These are phyloP conservation scores for Colletotrichum orbiculare DNA, from an alignment of 2,329 filamentous ascomycete genomes.

Conservation along the genomic window DNA sequence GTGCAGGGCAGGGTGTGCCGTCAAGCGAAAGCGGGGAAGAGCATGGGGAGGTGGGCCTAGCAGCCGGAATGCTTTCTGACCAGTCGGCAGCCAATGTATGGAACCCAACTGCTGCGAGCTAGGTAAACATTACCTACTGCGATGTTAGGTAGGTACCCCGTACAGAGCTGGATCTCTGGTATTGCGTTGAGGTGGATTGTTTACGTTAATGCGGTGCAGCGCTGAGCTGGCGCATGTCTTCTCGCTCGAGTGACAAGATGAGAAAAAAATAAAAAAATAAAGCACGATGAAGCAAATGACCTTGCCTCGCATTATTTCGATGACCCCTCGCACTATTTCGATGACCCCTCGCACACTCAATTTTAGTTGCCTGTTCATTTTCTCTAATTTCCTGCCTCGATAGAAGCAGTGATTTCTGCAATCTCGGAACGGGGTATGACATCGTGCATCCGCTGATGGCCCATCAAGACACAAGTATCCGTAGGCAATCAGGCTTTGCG, in stretches of 20 bases:
- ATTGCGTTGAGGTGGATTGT: too few species aligned
- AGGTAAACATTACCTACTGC: too few species aligned
- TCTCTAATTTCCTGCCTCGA: slow-evolving; percentile 13
- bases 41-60: slow-evolving; percentile 25
- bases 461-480: neutral
- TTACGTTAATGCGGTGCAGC: slow-evolving; percentile 10
- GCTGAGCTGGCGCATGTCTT: slow-evolving; percentile 23
- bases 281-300: slow-evolving; percentile 22
- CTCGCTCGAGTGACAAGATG: slow-evolving; percentile 1
- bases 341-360: slow-evolving; percentile 18
- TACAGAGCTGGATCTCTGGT: too few species aligned
- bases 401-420: slow-evolving; percentile 10
- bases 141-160: too few species aligned
- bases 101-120: neutral
- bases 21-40: slow-evolving; percentile 32
- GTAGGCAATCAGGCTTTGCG: neutral
- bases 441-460: too few species aligned
- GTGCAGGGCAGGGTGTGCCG: slow-evolving; percentile 23
- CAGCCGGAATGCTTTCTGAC: neutral
- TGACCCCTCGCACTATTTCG: slow-evolving; percentile 25
- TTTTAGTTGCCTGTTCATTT: slow-evolving; percentile 22
- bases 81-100: slow-evolving; percentile 14
- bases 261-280: slow-evolving; percentile 7
- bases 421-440: slow-evolving; percentile 8
- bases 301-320: slow-evolving; percentile 28